Conservation (phyloP, 176 grass and related monocot species). For the Eleusine indica region DNA sequence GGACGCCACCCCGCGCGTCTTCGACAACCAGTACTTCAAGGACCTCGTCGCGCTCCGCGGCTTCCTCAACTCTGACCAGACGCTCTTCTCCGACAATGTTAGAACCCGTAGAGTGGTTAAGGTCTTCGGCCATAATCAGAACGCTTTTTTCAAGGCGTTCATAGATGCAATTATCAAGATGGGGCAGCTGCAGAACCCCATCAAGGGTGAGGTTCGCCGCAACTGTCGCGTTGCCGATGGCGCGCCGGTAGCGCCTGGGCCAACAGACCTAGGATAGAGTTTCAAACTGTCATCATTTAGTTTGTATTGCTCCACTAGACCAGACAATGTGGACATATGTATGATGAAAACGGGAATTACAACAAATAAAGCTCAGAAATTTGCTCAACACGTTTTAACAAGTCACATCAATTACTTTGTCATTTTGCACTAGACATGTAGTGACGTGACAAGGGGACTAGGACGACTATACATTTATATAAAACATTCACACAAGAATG, state of each 20-base stretch:
- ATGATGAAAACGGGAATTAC: neutral
- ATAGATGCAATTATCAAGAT: constrained; percentile 79
- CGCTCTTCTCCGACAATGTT: constrained; percentile 75
- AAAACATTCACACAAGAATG: constrained; percentile 20
- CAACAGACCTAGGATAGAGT: too few relatives aligned
- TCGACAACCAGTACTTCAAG: constrained; percentile 96
- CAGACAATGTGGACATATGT: neutral
- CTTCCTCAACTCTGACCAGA: constrained; percentile 95
- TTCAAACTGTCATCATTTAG: constrained; percentile 32
- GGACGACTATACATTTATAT: neutral
- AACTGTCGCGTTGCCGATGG: constrained; percentile 79
- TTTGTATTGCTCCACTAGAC: constrained; percentile 14
- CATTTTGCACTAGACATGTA: neutral
- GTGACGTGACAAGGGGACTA: neutral
- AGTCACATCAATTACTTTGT: constrained; percentile 8
- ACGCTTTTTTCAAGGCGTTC: constrained; percentile 81
- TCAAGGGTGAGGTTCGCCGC: constrained; percentile 72
- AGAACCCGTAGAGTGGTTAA: constrained; percentile 45
- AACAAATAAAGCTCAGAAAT: constrained; percentile 15
- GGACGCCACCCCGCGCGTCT: constrained; percentile 69
- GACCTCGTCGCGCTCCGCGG: constrained; percentile 79
- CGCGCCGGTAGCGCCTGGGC: neutral
- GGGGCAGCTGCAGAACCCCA: constrained; percentile 79
- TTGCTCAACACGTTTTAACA: constrained; percentile 16
- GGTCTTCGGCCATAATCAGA: constrained; percentile 57